These are phyloP conservation scores for Cryphonectria carpinicola DNA, from an alignment of 2,329 filamentous ascomycete genomes.

Conservation along the genomic window DNA sequence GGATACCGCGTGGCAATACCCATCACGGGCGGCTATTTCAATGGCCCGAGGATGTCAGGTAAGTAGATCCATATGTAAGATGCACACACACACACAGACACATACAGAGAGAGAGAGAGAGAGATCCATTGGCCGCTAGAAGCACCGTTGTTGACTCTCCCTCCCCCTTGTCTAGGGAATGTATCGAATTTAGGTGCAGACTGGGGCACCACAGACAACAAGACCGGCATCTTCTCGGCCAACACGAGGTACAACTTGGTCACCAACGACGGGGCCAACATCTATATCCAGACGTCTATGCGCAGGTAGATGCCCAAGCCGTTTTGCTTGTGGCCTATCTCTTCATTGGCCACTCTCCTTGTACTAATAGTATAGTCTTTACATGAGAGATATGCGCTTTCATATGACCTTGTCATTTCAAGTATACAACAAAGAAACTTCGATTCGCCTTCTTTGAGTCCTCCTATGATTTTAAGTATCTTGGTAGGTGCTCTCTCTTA, in stretches of 20 bases:
- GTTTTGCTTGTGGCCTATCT: neutral
- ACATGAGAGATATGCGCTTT: neutral
- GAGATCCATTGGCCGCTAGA: too few relatives aligned
- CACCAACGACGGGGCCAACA: too few relatives aligned
- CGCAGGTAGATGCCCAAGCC: neutral
- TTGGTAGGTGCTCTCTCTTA: neutral
- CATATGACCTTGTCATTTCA: neutral
- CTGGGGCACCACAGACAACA: too few relatives aligned
- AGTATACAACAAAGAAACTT: neutral
- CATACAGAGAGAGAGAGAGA: too few relatives aligned
- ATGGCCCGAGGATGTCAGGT: constrained; percentile 33
- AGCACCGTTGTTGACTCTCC: too few relatives aligned
- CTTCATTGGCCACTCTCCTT: neutral
- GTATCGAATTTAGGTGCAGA: too few relatives aligned
- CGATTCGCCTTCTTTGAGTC: neutral
- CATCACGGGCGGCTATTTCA: constrained; percentile 36
- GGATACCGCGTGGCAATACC: constrained; percentile 35
- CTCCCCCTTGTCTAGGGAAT: too few relatives aligned
- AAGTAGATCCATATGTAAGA: too few relatives aligned
- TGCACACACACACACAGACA: too few relatives aligned
- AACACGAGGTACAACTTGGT: too few relatives aligned
- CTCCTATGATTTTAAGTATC: neutral
- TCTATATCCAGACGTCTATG: neutral
- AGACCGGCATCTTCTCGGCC: too few relatives aligned
- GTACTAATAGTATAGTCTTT: neutral